Percentiles rank a stretch among this genome's conserved stretches.
Evolutionary conservation across 805 yeast genomes (phyloP).

Genomic region (Komagataella phaffii): DNA sequence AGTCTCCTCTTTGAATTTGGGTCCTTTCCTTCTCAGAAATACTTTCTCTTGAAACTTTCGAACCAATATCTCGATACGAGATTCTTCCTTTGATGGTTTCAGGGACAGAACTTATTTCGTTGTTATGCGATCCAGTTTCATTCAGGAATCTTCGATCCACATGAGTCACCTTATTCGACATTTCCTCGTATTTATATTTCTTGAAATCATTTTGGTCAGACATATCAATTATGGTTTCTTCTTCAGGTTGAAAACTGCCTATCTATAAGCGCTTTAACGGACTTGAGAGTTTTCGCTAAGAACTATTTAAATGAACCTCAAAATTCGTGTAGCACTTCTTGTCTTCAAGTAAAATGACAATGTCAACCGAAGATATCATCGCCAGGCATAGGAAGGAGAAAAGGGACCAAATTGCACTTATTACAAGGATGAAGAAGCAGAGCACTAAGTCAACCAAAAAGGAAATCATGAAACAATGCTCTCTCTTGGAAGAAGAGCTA

Average conservation of each 20-base stretch:
- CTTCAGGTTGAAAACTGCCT: neutral
- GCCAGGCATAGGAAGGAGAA: slow-evolving; percentile 58
- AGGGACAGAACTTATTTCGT: slow-evolving; percentile 50
- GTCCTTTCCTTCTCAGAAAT: neutral
- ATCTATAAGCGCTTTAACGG: neutral
- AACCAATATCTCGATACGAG: slow-evolving; percentile 60
- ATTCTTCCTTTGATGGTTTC: slow-evolving; percentile 60
- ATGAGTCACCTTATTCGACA: slow-evolving; percentile 64
- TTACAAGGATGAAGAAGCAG: slow-evolving; percentile 71
- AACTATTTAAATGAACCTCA: neutral
- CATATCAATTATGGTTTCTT: neutral
- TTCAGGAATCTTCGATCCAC: slow-evolving; percentile 41
- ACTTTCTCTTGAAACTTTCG: slow-evolving; percentile 16
- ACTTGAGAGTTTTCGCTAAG: neutral
- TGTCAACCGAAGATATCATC: slow-evolving; percentile 29
- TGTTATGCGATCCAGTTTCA: slow-evolving; percentile 20
- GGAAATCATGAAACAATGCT: slow-evolving; percentile 46
- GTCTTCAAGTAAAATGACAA: neutral
- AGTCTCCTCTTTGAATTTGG: slow-evolving; percentile 7
- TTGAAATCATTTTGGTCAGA: neutral
- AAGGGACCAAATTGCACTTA: slow-evolving; percentile 49
- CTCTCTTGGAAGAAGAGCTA: slow-evolving; percentile 42
- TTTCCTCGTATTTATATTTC: slow-evolving; percentile 49
- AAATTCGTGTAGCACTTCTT: neutral
- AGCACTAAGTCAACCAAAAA: slow-evolving; percentile 71